Conservation (phyloP, 805 yeast genomes). For the Kodamaea jinghongensis region DNA sequence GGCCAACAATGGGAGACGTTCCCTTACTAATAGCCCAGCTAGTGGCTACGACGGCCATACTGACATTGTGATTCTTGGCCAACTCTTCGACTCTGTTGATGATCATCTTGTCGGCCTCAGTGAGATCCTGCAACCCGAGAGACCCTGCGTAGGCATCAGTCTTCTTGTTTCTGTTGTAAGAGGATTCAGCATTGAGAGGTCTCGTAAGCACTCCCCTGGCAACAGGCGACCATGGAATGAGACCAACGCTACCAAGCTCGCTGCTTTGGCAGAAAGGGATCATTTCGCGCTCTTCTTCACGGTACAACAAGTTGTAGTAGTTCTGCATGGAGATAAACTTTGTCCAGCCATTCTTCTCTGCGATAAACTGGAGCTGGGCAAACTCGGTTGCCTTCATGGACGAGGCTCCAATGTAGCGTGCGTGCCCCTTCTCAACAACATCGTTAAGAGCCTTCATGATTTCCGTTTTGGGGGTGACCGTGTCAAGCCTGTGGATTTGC, state of each 20-base stretch:
- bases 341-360: constrained; percentile 55
- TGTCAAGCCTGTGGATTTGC: constrained; percentile 58
- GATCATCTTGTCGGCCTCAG: constrained; percentile 23
- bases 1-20: constrained; percentile 54
- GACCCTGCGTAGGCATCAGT: constrained; percentile 12
- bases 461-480: constrained; percentile 47
- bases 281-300: constrained; percentile 72
- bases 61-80: constrained; percentile 43
- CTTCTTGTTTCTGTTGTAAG: constrained; percentile 5
- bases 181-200: constrained; percentile 26
- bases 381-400: constrained; percentile 58
- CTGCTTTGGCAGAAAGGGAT: constrained; percentile 47
- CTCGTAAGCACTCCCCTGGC: constrained; percentile 56
- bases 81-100: constrained; percentile 53
- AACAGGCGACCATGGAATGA: constrained; percentile 61
- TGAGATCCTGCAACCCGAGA: constrained; percentile 13
- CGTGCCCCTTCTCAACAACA: constrained; percentile 43
- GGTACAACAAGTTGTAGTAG: constrained; percentile 51
- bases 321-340: constrained; percentile 62
- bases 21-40: constrained; percentile 58
- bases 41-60: constrained; percentile 54
- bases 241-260: constrained; percentile 46
- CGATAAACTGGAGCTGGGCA: constrained; percentile 51
- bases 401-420: constrained; percentile 62
- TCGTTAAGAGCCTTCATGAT: constrained; percentile 57